A percentile compares a stretch with the other conserved stretches of the same genome.
Conservation (phyloP, 2,329 filamentous ascomycete species). For the Stagonosporopsis tanaceti region DNA sequence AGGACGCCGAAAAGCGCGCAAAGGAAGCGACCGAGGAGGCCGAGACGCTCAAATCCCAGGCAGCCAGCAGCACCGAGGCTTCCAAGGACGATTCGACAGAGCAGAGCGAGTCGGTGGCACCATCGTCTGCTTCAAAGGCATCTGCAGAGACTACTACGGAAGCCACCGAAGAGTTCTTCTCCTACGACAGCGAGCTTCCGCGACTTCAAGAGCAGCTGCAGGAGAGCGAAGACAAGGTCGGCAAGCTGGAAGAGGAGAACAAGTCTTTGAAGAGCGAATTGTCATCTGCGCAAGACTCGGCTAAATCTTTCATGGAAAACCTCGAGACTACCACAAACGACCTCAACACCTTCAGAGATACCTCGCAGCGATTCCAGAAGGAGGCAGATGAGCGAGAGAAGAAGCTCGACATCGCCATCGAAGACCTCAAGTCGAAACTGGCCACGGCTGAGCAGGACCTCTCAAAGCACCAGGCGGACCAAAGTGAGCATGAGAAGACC, state of each 20-base stretch:
- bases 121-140: slow-evolving; percentile 35
- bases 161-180: slow-evolving; percentile 81
- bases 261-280: slow-evolving; percentile 74
- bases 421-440: slow-evolving; percentile 41
- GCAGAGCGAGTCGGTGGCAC: slow-evolving; percentile 35
- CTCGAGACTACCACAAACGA: slow-evolving; percentile 74
- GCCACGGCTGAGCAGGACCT: slow-evolving; percentile 56
- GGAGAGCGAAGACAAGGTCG: slow-evolving; percentile 74
- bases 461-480: slow-evolving; percentile 50
- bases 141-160: slow-evolving; percentile 41
- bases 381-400: slow-evolving; percentile 44
- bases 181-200: slow-evolving; percentile 86
- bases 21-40: slow-evolving; percentile 71
- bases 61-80: slow-evolving; percentile 22
- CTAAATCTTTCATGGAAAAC: slow-evolving; percentile 58
- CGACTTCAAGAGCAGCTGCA: slow-evolving; percentile 78
- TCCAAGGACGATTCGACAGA: slow-evolving; percentile 38
- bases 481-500: slow-evolving; percentile 55
- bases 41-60: slow-evolving; percentile 57
- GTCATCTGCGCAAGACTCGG: slow-evolving; percentile 72
- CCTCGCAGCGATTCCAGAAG: slow-evolving; percentile 54
- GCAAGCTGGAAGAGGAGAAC: slow-evolving; percentile 74
- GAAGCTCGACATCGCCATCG: slow-evolving; percentile 37
- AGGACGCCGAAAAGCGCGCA: slow-evolving; percentile 71
- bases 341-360: slow-evolving; percentile 63